Base-by-base conservation (phyloP, 768 basidiomycete genomes). In the Glaciozyma antarctica region DNA sequence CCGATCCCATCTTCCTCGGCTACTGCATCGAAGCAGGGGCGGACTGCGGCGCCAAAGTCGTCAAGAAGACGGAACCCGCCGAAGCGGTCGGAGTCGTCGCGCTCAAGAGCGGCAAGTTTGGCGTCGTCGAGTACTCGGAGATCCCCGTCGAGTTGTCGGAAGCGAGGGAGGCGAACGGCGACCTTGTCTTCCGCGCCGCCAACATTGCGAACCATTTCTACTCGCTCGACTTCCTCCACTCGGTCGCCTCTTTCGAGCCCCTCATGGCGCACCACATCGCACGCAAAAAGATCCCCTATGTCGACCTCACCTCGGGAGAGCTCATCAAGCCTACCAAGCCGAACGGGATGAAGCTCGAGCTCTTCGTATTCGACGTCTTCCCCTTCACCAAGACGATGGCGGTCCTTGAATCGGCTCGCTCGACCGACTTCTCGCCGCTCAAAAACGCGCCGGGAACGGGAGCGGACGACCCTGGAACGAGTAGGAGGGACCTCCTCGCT, bases 161-260 rank as follows among this genome's bases (percentile, higher is more conserved):
- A 75, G 63, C 67, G 28, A 80, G 82, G 66, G 85, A 85, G 53
- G 83, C 87, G 67, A 53, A 49, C 19, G 88, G 86, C 61, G 86
- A 91, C 63, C 83, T 99, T 60, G 78, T 84, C 28, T 98, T 92
- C 85, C 83, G 92, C 64, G 94, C 94, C 9, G 95, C 84, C 44
- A 99, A 99, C 78, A 98, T 99, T 75, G 95, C 83, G 73, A 98
- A 98, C 78, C 95, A 99, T 77, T 95, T 97, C 78, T 99, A 95
- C 79, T 92, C 92, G 48, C 87, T 87, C 41, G 76, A 80, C 30
- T 98, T 88, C 80, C 82, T 99, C 63, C 83, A 86, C 66, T 76
- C 79, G 49, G 86, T 92, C 59, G 85, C 88, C 72, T 77, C 81
- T 4, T 91, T 94, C 76, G 94, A 97, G 76, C 80, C 84, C 53